Base-by-base conservation (phyloP, 192 early-diverging fungal genomes). In the Coemansia sp. region DNA sequence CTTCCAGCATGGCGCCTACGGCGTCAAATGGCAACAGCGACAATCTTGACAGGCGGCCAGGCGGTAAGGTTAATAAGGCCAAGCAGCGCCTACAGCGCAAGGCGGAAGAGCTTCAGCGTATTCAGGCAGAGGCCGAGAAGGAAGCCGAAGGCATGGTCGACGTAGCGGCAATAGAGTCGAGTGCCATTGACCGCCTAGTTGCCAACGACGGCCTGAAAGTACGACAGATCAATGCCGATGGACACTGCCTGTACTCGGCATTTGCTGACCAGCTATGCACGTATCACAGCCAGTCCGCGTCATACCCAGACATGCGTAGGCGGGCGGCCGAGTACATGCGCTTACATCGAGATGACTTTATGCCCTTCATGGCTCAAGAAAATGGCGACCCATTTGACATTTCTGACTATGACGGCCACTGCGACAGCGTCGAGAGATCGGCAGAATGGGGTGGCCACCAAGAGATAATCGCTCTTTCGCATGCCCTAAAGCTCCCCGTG, bases 231-330 rank as follows among this genome's bases (percentile, higher is more conserved):
- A 77, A 74, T 14, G 86, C 94, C 3, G 94, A 98, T 73, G 96
- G 96, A 2, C 96, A 98, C 75, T 98, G 96, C 70, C 75, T 98
- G 39, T 98, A 94, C 79, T 93, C 93, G 72, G 92, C 95, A 3
- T 69, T 98, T 72, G 87, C 90, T 0, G 90, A 95, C 84, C 95
- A 98, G 69, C 59, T 95, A 2, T 64, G 45, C 34, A 71, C 81
- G 31, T 83, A 83, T 67, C 82, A 88, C 58, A 75, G 84, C 20
- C 71, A 71, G 34, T 31, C 79, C 56, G 84, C 85, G 2, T 43
- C 66, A 10, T 91, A 91, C 63, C 70, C 83, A 38, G 77, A 92
- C 23, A 76, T 95, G 70, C 85, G 96, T 55, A 71, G 83, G 31
- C 65, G 84, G 14, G 89, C 94, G 4, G 93, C 96, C 7, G 70